Base-by-base conservation (phyloP, 169 alveolate species). In the Eimeria falciformis region DNA sequence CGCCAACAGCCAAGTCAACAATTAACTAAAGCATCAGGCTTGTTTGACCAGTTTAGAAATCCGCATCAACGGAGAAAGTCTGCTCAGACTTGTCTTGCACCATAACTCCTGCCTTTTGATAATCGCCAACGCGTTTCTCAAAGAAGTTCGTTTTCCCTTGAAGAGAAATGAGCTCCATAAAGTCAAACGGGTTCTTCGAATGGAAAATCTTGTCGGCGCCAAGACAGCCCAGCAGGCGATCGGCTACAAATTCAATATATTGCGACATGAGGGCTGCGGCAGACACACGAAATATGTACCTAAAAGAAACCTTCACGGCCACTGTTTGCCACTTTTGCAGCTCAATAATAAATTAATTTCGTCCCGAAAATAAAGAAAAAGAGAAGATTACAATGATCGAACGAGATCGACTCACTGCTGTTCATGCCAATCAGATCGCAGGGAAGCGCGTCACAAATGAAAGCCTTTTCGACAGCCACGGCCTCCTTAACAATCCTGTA, bases 81-180 rank as follows among this genome's bases (percentile, higher is more conserved):
- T 83, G 91, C 73, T 73, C 81, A 11, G 55, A 82, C 65, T 56
- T 46, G 25, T 69, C 77, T 25, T 43, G 84, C 12, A 78, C 93
- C 99, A 98, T 97, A 68, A 98, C 99, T 12, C 99, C 99, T 18
- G 99, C 98, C 97, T 98, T 98, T 94, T 98, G 99, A 94, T 99
- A 99, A 84, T 99, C 99, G 21, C 99, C 99, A 25, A 98, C 99
- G 78, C 99, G 95, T 95, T 98, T 98, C 95, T 99, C 99, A 93
- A 99, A 99, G 98, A 99, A 99, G 96, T 99, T 99, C 82, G 99
- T 99, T 94, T 99, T 99, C 71, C 99, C 99, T 95, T 97, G 98
- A 37, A 99, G 96, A 9, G 99, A 98, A 79, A 99, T 99, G 97
- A 99, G 96, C 88, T 99, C 99, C 99, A 98, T 98, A 99, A 99